Conservation (phyloP, 176 grass and related monocot genomes). For the Phyllostachys edulis region DNA sequence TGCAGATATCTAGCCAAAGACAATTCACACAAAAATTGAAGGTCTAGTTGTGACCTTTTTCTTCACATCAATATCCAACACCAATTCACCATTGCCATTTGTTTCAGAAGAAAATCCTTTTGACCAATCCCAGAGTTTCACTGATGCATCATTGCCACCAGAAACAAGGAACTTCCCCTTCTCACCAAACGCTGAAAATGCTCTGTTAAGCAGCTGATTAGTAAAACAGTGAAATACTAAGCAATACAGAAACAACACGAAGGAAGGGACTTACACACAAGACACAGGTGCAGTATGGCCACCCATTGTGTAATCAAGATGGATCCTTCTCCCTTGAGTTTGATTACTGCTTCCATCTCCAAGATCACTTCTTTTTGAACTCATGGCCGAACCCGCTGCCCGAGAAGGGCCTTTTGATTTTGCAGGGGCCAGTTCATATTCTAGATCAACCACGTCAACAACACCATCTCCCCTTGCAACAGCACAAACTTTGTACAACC, state of each 20-base stretch:
- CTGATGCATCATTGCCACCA: slow-evolving; percentile 79
- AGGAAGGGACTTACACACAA: slow-evolving; percentile 76
- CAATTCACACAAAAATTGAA: slow-evolving; percentile 18
- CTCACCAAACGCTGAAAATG: slow-evolving; percentile 88
- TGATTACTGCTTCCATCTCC: slow-evolving; percentile 44
- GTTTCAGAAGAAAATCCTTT: slow-evolving; percentile 67
- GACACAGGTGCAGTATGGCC: slow-evolving; percentile 85
- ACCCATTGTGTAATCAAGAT: slow-evolving; percentile 69
- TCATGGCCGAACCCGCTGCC: slow-evolving; percentile 23
- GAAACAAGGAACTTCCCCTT: slow-evolving; percentile 88
- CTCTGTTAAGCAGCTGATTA: slow-evolving; percentile 53
- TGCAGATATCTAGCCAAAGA: slow-evolving; percentile 5
- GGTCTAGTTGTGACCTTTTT: slow-evolving; percentile 60
- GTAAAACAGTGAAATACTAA: slow-evolving; percentile 24
- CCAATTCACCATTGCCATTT: slow-evolving; percentile 50
- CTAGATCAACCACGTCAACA: slow-evolving; percentile 83
- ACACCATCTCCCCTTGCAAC: slow-evolving; percentile 91
- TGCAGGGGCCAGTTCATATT: slow-evolving; percentile 54
- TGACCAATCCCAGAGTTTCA: slow-evolving; percentile 96
- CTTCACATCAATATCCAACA: slow-evolving; percentile 71
- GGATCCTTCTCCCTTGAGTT: slow-evolving; percentile 55
- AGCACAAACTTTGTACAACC: slow-evolving; percentile 73
- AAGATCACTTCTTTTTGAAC: slow-evolving; percentile 43
- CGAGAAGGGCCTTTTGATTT: slow-evolving; percentile 52
- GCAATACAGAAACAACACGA: background rate